Evolutionary conservation across 179 eudicot genomes (phyloP).

Genomic region (Monotropa hypopitys): DNA sequence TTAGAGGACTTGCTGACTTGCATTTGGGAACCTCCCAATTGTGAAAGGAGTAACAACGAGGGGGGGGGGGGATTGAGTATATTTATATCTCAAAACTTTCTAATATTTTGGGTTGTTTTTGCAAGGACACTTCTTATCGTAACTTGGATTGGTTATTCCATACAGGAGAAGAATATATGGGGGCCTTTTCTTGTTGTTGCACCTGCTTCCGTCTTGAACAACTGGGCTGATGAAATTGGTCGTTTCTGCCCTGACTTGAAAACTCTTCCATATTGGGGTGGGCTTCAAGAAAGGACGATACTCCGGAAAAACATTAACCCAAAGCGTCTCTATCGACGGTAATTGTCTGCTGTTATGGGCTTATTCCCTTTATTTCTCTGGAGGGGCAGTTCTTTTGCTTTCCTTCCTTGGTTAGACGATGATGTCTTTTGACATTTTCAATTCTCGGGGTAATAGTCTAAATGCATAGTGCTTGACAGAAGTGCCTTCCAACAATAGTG

Average conservation of each 20-base stretch:
- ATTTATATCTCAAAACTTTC: neutral
- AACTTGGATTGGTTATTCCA: constrained; percentile 16
- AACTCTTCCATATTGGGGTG: constrained; percentile 97
- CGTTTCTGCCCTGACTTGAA: constrained; percentile 93
- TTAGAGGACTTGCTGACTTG: neutral
- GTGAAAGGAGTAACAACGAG: neutral
- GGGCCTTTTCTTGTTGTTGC: constrained; percentile 98
- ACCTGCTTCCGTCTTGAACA: constrained; percentile 94
- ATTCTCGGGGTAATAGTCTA: neutral
- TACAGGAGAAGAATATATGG: constrained; percentile 94
- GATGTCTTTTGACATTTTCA: neutral
- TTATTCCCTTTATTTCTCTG: neutral
- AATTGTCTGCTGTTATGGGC: constrained; percentile 12
- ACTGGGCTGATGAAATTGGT: constrained; percentile 96
- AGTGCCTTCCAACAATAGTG: neutral
- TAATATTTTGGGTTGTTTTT: neutral
- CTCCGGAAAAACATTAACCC: constrained; percentile 91
- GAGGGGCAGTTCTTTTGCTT: neutral
- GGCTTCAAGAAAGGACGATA: constrained; percentile 73
- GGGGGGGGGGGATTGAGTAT: neutral
- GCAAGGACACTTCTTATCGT: neutral
- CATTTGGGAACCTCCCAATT: neutral
- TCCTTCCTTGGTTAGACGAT: neutral
- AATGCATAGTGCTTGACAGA: constrained; percentile 1
- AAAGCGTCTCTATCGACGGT: constrained; percentile 96